These are phyloP conservation scores for Colletotrichum cereale DNA, from an alignment of 2,329 filamentous ascomycete species.

Conservation along the genomic window DNA sequence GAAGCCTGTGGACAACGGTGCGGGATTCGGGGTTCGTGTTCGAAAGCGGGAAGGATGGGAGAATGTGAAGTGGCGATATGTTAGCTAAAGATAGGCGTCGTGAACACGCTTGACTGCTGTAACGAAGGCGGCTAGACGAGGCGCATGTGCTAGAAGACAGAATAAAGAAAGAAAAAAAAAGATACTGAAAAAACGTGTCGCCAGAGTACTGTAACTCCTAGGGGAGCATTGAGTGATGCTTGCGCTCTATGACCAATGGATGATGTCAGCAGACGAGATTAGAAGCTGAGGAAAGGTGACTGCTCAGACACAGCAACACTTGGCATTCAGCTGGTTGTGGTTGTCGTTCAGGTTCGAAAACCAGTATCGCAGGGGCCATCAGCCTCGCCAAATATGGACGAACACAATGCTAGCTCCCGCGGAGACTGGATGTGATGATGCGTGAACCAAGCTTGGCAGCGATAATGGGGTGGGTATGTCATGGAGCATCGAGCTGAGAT, in stretches of 20 bases:
- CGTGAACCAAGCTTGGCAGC: slow-evolving; percentile 6
- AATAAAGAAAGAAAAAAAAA: background rate
- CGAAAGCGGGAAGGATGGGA: slow-evolving; percentile 36
- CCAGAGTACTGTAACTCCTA: background rate
- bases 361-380: background rate
- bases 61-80: slow-evolving; percentile 26
- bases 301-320: background rate
- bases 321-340: background rate
- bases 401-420: background rate
- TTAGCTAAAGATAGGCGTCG: slow-evolving; percentile 2
- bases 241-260: background rate
- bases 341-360: background rate
- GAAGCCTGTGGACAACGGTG: slow-evolving; percentile 20
- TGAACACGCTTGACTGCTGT: too few relatives aligned
- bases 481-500: background rate
- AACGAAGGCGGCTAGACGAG: background rate
- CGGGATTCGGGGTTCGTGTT: slow-evolving; percentile 24
- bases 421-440: slow-evolving; percentile 23
- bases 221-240: background rate
- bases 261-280: background rate
- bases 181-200: background rate
- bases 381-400: background rate
- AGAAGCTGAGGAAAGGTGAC: background rate
- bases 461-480: slow-evolving; percentile 15
- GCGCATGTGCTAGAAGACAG: background rate